Conservation (phyloP, 2,329 filamentous ascomycete species). For the Claviceps paspali region DNA sequence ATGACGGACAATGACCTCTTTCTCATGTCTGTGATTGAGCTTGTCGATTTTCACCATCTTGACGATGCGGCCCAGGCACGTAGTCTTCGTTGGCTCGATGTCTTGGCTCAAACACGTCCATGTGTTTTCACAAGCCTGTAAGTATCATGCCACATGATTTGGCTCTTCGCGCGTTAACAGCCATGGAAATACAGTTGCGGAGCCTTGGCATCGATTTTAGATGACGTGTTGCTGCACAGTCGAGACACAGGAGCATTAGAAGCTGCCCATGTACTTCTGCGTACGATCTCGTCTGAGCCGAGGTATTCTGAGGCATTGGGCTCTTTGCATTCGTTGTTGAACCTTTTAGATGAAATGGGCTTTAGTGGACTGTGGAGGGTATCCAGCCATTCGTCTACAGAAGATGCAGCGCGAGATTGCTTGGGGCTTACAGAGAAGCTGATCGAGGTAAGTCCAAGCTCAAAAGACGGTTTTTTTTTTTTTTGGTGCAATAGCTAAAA, state of each 20-base stretch:
- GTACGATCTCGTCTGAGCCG: constrained; percentile 39
- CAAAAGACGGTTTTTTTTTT: background rate
- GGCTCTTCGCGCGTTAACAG: constrained; percentile 3
- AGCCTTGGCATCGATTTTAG: constrained; percentile 41
- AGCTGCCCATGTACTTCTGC: constrained; percentile 44
- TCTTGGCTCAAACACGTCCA: constrained; percentile 38
- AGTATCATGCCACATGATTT: constrained; percentile 15
- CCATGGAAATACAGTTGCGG: constrained; percentile 27
- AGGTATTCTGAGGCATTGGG: constrained; percentile 34
- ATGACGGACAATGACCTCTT: constrained; percentile 47
- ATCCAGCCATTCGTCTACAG: constrained; percentile 33
- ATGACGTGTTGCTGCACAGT: constrained; percentile 46
- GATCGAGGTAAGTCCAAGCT: constrained; percentile 35
- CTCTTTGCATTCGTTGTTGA: constrained; percentile 31
- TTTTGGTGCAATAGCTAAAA: constrained; percentile 1
- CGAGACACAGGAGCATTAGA: constrained; percentile 45
- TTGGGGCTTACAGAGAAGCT: constrained; percentile 42
- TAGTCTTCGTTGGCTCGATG: constrained; percentile 43
- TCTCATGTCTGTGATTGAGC: constrained; percentile 45
- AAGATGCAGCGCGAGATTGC: constrained; percentile 35
- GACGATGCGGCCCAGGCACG: constrained; percentile 48
- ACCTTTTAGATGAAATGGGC: constrained; percentile 42
- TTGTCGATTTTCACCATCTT: constrained; percentile 51
- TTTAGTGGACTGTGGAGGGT: constrained; percentile 49
- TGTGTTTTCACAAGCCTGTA: constrained; percentile 43